Conservation (phyloP, 208 protist species). For the Novymonas esmeraldas region DNA sequence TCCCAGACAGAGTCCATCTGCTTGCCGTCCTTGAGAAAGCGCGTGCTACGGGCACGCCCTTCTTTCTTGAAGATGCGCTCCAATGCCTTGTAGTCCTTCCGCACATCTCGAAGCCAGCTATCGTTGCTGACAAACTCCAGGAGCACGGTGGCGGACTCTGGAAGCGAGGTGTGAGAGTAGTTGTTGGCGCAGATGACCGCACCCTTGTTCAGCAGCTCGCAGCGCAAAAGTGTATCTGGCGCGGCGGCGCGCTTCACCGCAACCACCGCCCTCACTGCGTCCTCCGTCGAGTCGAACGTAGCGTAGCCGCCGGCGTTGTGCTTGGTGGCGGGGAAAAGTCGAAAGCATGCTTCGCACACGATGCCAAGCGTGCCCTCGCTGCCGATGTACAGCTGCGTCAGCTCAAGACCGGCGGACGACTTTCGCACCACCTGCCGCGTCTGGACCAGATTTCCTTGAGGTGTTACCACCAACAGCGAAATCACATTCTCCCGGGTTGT, state of each 20-base stretch:
- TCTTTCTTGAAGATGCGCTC: conserved; percentile 22
- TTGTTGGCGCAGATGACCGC: conserved; percentile 38
- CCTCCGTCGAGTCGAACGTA: conserved; percentile 33
- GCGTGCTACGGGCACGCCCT: conserved; percentile 14
- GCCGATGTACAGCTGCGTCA: conserved; percentile 77
- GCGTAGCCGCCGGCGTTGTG: conserved; percentile 26
- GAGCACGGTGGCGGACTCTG: conserved; percentile 52
- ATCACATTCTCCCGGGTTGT: conserved; percentile 64
- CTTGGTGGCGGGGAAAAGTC: conserved; percentile 28
- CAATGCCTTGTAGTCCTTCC: conserved; percentile 32
- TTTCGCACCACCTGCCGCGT: conserved; percentile 59
- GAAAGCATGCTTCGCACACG: conserved; percentile 57
- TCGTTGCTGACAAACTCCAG: conserved; percentile 50
- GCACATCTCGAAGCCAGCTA: conserved; percentile 36
- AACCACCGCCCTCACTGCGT: conserved; percentile 35
- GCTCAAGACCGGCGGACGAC: conserved; percentile 71
- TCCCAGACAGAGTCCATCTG: conserved; percentile 31
- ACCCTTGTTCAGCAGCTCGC: conserved; percentile 51
- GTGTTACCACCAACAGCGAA: conserved; percentile 39
- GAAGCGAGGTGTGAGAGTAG: conserved; percentile 31
- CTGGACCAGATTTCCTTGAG: conserved; percentile 40
- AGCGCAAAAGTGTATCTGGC: conserved; percentile 36
- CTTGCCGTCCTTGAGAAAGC: conserved; percentile 30
- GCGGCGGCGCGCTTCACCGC: conserved; percentile 28
- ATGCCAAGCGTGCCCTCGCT: conserved; percentile 80